Conservation (phyloP, 768 basidiomycete species). For the Agaricus sinodeliciosus region DNA sequence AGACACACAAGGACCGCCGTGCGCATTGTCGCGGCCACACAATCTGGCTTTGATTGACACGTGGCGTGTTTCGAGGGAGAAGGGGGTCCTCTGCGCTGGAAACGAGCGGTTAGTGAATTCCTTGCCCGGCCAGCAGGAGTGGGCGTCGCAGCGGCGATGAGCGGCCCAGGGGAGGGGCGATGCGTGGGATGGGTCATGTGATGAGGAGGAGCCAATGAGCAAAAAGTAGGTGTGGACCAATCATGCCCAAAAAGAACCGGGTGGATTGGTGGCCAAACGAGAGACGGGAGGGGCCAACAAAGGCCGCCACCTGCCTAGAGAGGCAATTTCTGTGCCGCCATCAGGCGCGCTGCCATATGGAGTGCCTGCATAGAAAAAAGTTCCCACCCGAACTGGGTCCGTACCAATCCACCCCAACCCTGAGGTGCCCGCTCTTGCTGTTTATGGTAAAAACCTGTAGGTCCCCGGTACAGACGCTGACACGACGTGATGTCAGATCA, state of each 20-base stretch:
- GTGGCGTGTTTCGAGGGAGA: neutral
- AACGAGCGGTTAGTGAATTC: neutral
- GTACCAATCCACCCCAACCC: slow-evolving; percentile 11
- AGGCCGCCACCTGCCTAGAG: neutral
- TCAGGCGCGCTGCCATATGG: too few relatives aligned
- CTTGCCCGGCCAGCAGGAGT: neutral
- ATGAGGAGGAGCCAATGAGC: slow-evolving; percentile 2
- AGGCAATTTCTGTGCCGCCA: neutral
- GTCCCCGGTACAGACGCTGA: neutral
- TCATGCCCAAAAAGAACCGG: neutral
- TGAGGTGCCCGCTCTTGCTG: neutral
- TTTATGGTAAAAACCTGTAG: slow-evolving; percentile 5
- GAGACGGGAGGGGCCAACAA: neutral
- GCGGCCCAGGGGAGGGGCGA: neutral
- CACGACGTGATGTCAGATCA: neutral
- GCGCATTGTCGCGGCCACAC: neutral
- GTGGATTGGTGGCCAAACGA: neutral
- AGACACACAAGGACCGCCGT: neutral
- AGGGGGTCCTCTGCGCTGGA: neutral
- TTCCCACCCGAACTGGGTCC: slow-evolving; percentile 9
- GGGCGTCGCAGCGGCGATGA: neutral
- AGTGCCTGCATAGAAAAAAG: neutral
- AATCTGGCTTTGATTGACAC: neutral
- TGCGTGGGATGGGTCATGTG: neutral
- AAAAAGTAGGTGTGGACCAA: slow-evolving; percentile 6